Conservation (phyloP, 257 asterid genomes). For the Rehmannia glutinosa region DNA sequence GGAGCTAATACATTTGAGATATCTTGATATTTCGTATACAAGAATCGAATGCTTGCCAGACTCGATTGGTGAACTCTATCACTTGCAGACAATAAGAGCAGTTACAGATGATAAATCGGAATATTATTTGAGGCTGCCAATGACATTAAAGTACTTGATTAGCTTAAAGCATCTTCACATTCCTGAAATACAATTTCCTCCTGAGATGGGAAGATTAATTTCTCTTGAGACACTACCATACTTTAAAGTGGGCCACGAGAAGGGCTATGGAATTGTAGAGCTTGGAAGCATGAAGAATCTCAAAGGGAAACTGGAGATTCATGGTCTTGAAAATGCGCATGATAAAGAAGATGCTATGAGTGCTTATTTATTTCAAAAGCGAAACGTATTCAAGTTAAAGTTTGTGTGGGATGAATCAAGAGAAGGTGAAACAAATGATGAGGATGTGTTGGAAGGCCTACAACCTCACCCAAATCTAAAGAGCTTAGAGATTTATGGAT, state of each 20-base stretch:
- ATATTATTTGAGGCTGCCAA: no score
- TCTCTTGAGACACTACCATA: conserved; percentile 12
- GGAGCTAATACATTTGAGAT: conserved; percentile 23
- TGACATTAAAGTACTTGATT: neutral
- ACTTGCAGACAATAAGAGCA: conserved; percentile 17
- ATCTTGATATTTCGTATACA: conserved; percentile 7
- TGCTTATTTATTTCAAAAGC: conserved; percentile 18
- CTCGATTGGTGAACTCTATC: conserved; percentile 20
- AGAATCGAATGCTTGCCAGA: conserved; percentile 1
- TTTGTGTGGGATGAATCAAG: conserved; percentile 5
- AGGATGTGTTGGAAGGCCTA: conserved; percentile 30
- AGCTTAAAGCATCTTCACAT: conserved; percentile 24
- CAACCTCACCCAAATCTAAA: conserved; percentile 21
- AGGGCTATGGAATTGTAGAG: no score
- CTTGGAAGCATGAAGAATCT: no score
- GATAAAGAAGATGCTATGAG: conserved; percentile 16
- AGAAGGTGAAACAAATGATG: neutral
- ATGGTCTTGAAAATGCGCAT: conserved; percentile 16
- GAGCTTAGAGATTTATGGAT: neutral
- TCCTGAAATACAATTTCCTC: neutral
- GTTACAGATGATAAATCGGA: neutral
- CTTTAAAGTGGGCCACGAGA: no score
- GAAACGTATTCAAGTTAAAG: conserved; percentile 1
- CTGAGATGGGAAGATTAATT: conserved; percentile 8
- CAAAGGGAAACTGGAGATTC: no score